phyloP scores from a whole-genome alignment of 345 rosid species.

The Acer negundo region DNA sequence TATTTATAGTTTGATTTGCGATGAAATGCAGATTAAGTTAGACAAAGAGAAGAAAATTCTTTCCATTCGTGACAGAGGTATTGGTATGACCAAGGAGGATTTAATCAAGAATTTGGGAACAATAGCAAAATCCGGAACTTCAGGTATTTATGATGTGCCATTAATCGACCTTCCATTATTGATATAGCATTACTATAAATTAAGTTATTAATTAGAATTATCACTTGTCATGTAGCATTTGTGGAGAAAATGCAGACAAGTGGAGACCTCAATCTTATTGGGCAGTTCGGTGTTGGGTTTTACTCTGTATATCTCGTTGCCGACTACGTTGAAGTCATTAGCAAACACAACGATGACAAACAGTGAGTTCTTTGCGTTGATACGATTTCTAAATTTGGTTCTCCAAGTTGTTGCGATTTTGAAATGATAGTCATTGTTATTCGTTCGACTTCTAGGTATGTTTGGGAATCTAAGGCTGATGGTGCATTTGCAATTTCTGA shows the following conservation, averaged over 20 bases:
- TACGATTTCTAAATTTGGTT: not conserved
- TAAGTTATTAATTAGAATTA: not conserved
- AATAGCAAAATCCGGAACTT: slow-evolving; percentile 98
- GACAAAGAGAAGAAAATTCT: slow-evolving; percentile 88
- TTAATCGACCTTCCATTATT: not conserved
- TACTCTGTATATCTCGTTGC: slow-evolving; percentile 97
- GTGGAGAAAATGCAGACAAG: slow-evolving; percentile 98
- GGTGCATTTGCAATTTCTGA: slow-evolving; percentile 98
- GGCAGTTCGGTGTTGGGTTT: slow-evolving; percentile 99
- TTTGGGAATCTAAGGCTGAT: slow-evolving; percentile 99
- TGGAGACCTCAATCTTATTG: slow-evolving; percentile 95
- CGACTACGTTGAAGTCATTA: slow-evolving; percentile 94
- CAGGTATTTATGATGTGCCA: slow-evolving; percentile 49
- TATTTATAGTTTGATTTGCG: not conserved
- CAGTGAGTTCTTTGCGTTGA: slow-evolving; percentile 53
- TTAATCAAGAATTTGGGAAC: slow-evolving; percentile 97
- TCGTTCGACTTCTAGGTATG: slow-evolving; percentile 50
- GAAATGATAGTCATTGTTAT: slow-evolving; percentile 17
- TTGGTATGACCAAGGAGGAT: slow-evolving; percentile 99
- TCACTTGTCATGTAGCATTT: slow-evolving; percentile 56
- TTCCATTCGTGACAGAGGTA: slow-evolving; percentile 90
- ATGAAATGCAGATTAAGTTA: slow-evolving; percentile 69
- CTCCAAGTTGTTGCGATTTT: slow-evolving; percentile 9
- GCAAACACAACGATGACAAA: slow-evolving; percentile 93
- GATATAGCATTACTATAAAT: not conserved